Conservation (phyloP, 441 rosid species). For the Pelargonium cotyledonis region DNA sequence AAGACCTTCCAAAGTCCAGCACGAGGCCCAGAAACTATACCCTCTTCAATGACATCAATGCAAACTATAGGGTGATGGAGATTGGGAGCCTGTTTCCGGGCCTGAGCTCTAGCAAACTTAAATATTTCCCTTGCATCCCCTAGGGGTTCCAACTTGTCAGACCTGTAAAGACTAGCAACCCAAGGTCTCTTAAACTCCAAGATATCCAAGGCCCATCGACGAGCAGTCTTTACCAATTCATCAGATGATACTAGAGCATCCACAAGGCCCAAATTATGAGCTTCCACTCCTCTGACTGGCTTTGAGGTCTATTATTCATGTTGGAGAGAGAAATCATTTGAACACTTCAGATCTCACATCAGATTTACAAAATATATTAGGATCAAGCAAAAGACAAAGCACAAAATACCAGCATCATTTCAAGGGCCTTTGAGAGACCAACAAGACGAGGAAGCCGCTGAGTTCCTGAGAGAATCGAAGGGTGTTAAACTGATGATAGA, state of each 20-base stretch:
- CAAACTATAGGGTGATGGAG: conserved; percentile 78
- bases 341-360: conserved; percentile 3
- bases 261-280: conserved; percentile 66
- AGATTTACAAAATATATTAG: conserved; percentile 10
- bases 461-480: conserved; percentile 62
- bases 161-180: conserved; percentile 69
- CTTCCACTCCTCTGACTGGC: conserved; percentile 72
- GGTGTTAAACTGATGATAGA: conserved; percentile 12
- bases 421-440: conserved; percentile 81
- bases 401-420: conserved; percentile 85
- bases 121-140: conserved; percentile 92
- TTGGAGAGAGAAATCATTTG: conserved; percentile 9
- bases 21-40: conserved; percentile 74
- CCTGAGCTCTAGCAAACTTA: conserved; percentile 77
- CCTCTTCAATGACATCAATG: conserved; percentile 74
- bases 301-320: conserved; percentile 56
- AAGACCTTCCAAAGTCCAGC: conserved; percentile 76
- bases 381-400: conserved; percentile 12
- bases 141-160: conserved; percentile 79
- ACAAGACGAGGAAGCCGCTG: conserved; percentile 99
- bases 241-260: conserved; percentile 67
- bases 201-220: conserved; percentile 80
- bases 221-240: conserved; percentile 61
- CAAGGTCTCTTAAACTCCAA: conserved; percentile 66
- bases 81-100: conserved; percentile 70